Conservation (phyloP, 1,284 basidiomycete species). For the Psilocybe mexicana region DNA sequence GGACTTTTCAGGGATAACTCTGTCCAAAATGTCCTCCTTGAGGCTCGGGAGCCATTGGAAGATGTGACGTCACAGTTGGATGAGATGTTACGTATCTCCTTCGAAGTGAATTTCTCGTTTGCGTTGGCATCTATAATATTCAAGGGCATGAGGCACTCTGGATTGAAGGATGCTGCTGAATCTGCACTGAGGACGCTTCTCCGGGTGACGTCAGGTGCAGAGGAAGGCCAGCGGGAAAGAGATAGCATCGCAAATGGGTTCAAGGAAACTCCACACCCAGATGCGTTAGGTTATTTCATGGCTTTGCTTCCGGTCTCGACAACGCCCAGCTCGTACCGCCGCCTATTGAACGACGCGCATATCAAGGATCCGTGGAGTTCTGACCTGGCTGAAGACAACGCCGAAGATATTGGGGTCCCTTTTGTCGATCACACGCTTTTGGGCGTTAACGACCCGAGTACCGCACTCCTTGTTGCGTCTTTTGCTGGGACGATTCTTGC, state of each 20-base stretch:
- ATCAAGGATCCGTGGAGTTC: conserved; percentile 52
- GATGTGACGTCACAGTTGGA: conserved; percentile 77
- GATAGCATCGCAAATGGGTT: conserved; percentile 41
- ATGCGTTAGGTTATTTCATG: conserved; percentile 80
- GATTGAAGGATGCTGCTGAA: conserved; percentile 61
- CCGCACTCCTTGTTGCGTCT: conserved; percentile 73
- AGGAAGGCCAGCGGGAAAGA: conserved; percentile 28
- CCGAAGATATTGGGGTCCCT: conserved; percentile 52
- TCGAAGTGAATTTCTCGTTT: conserved; percentile 80
- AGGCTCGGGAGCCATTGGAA: conserved; percentile 64
- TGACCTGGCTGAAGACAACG: conserved; percentile 40
- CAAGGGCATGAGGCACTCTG: conserved; percentile 78
- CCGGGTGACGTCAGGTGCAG: conserved; percentile 50
- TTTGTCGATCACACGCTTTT: conserved; percentile 59
- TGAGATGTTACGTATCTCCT: conserved; percentile 72
- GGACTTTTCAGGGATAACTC: conserved; percentile 55
- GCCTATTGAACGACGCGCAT: conserved; percentile 62
- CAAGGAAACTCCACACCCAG: conserved; percentile 47
- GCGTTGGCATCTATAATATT: conserved; percentile 81
- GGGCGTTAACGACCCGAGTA: conserved; percentile 64
- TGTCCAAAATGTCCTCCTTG: conserved; percentile 62
- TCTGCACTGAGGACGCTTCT: conserved; percentile 58
- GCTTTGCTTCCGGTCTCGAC: conserved; percentile 75
- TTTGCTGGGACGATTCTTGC: conserved; percentile 77
- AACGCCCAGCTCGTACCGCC: conserved; percentile 53